Evolutionary conservation across 2,329 filamentous ascomycete species (phyloP).

Genomic region (Colletotrichum orbiculare): DNA sequence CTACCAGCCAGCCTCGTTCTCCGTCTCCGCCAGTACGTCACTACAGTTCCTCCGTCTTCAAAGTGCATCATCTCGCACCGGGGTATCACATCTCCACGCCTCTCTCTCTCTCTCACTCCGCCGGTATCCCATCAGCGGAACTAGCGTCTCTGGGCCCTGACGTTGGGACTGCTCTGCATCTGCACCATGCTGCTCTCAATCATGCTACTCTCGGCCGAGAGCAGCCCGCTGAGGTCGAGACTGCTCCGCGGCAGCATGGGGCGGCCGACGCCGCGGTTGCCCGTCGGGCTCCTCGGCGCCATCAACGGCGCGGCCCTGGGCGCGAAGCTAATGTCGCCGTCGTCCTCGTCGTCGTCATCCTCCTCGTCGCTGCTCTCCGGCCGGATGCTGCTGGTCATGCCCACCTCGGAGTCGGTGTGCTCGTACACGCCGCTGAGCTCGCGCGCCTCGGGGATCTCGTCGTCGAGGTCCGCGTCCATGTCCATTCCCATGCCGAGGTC

Average conservation of each 20-base stretch:
- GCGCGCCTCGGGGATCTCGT: slow-evolving; percentile 75
- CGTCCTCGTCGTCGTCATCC: slow-evolving; percentile 38
- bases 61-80: not conserved
- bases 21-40: too few species aligned
- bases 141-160: slow-evolving; percentile 49
- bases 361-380: slow-evolving; percentile 36
- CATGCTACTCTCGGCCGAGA: slow-evolving; percentile 68
- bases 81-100: slow-evolving; percentile 24
- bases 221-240: slow-evolving; percentile 66
- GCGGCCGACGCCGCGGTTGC: slow-evolving; percentile 42
- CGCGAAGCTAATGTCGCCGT: slow-evolving; percentile 52
- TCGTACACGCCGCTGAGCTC: slow-evolving; percentile 70
- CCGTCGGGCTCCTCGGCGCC: slow-evolving; percentile 52
- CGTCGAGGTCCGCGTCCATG: slow-evolving; percentile 78
- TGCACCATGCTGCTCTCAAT: slow-evolving; percentile 58
- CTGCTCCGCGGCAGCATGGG: slow-evolving; percentile 51
- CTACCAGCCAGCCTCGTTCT: not conserved
- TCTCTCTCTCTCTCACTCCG: slow-evolving; percentile 27
- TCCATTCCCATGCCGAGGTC: slow-evolving; percentile 56
- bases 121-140: not conserved
- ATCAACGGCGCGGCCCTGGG: slow-evolving; percentile 47
- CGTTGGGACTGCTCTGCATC: slow-evolving; percentile 64
- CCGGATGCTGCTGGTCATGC: slow-evolving; percentile 56
- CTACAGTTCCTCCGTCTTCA: not conserved
- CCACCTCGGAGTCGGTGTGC: slow-evolving; percentile 80